Evolutionary conservation across 1,284 basidiomycete genomes (phyloP).

Genomic region (Porogramme epimiltina): DNA sequence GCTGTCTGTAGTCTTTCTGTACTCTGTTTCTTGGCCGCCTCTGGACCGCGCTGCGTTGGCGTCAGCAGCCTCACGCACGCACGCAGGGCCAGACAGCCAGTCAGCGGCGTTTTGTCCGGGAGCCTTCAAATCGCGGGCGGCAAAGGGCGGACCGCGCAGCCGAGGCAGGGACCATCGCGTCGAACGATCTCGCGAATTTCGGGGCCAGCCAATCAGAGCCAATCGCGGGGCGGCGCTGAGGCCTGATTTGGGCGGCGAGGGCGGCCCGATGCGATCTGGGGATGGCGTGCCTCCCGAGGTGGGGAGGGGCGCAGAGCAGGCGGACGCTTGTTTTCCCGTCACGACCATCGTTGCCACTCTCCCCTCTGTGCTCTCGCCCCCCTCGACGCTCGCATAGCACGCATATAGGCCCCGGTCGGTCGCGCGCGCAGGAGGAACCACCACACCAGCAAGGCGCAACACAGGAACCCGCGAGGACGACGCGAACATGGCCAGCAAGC

Average conservation of each 20-base stretch:
- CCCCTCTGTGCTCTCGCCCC: neutral
- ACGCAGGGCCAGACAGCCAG: too few species aligned
- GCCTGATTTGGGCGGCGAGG: constrained; percentile 14
- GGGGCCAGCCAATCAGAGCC: constrained; percentile 18
- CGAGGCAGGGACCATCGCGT: constrained; percentile 5
- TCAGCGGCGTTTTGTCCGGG: too few species aligned
- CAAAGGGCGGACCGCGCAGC: neutral
- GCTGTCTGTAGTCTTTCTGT: neutral
- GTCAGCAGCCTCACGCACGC: too few species aligned
- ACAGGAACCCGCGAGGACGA: neutral
- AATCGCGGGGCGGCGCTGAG: constrained; percentile 7
- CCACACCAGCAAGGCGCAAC: neutral
- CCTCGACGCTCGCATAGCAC: neutral
- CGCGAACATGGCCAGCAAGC: constrained; percentile 34
- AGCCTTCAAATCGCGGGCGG: too few species aligned
- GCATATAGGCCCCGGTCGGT: too few species aligned
- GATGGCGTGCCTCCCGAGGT: constrained; percentile 16
- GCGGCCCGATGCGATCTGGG: constrained; percentile 26
- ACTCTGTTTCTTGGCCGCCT: too few species aligned
- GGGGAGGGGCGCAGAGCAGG: constrained; percentile 5
- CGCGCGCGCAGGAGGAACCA: neutral
- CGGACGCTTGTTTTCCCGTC: constrained; percentile 16
- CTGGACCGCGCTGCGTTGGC: too few species aligned
- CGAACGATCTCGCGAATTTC: constrained; percentile 20
- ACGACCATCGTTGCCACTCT: constrained; percentile 19